Base-by-base conservation (phyloP, 352 stramenopile species). In the Phytopythium sindhum region DNA sequence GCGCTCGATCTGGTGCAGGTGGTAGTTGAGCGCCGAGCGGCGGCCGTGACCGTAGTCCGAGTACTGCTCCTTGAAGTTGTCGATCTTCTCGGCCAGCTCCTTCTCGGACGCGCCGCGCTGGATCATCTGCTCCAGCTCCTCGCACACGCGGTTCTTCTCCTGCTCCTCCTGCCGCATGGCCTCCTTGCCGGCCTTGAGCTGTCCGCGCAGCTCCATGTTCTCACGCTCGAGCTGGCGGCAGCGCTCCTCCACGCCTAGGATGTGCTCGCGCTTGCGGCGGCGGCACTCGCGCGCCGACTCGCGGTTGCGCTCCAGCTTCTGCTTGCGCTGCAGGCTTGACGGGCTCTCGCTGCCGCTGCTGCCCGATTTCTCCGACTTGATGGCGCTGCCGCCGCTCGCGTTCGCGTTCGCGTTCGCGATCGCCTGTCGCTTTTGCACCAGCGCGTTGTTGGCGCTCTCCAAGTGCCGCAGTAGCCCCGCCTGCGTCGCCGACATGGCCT, bases 41-140 rank as follows among this genome's bases (percentile, higher is more conserved):
- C 94, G 88, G 48, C 91, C 90, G 64, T 92, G 84, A 26, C 94
- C 94, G 74, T 98, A 98, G 75, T 94, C 84, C 66, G 81, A 91
- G 74, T 93, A 95, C 73, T 93, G 84, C 72, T 98, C 94, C 39
- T 96, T 97, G 70, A 97, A 98, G 68, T 97, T 98, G 77, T 98
- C 90, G 51, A 98, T 97, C 73, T 97, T 98, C 63, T 96, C 87
- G 54, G 94, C 94, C 9, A 98, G 84, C 60, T 94, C 88, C 39
- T 86, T 88, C 73, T 97, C 93, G 11, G 71, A 88, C 39, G 84
- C 84, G 44, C 80, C 81, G 44, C 81, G 70, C 69, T 90, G 71
- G 61, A 95, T 91, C 87, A 95, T 94, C 45, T 83, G 70, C 68
- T 92, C 80, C 7, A 95, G 75, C 63, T 94, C 82, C 60, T 93